Base-by-base conservation (phyloP, 2,329 filamentous ascomycete genomes). In the Pseudogymnoascus sp. region DNA sequence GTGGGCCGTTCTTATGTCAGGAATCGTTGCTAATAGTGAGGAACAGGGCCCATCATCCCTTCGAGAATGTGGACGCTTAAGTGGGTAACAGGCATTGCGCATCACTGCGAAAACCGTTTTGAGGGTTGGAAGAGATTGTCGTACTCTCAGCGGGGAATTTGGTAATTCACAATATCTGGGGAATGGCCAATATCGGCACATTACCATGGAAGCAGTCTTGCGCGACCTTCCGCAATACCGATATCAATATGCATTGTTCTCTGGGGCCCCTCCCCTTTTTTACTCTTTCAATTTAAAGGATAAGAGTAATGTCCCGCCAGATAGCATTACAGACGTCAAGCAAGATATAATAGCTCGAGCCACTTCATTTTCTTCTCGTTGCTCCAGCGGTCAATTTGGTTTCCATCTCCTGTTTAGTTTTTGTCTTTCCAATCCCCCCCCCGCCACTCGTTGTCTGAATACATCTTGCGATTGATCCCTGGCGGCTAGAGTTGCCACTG, bases 401-500 rank as follows among this genome's bases (percentile, higher is more conserved):
- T 53, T 53, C 15, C 25, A 33, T 53, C 15, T 53, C 15, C 28
- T 53, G 47, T 33, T 35, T 53, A 20, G 14, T 35, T 20, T 30
- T 33, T 53, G 47, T 53, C 47, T 35, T 35, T 53, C 47, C 47
- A 25, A 53, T 25, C 47, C 28, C 47, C 30, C 47, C 30, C 28
- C 33, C 47, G 9, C 47, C n/a, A 53, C 28, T 53, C 47, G 28
- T 33, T 53, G 47, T 53, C 47, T 33, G 47, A 53, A 53, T 33
- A 53, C 47, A 20, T 33, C 33, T 33, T 53, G 43, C 47, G 47
- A 53, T 28, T 33, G 47, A 35, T 53, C 47, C 47, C 15, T 33
- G 28, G 47, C 47, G 47, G 47, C 47, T 53, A 53, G 47, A 53
- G 47, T 53, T 53, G 47, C 47, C 47, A 53, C 47, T 53, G 47